These are phyloP conservation scores for Chytridiales sp. DNA, from an alignment of 371 early-diverging fungal genomes.

Conservation along the genomic window DNA sequence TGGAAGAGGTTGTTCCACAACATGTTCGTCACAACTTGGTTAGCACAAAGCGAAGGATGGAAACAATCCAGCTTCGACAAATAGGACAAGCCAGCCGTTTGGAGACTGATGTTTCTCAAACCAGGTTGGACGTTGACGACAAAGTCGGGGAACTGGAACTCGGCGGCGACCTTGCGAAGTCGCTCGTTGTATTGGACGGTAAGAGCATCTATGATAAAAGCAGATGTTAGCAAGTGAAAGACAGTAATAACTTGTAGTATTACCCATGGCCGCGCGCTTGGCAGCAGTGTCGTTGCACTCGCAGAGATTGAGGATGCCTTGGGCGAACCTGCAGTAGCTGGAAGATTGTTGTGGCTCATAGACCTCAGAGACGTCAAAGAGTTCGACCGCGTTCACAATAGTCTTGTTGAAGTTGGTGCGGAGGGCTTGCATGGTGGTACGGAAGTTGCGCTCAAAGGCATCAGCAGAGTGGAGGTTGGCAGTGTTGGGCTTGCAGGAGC, in stretches of 20 bases:
- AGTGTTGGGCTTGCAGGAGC: slow-evolving; percentile 39
- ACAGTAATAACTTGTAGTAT: no score
- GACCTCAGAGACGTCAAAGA: slow-evolving; percentile 24
- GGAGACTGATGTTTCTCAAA: slow-evolving; percentile 25
- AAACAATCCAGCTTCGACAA: slow-evolving; percentile 66
- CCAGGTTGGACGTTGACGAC: slow-evolving; percentile 57
- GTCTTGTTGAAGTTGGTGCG: slow-evolving; percentile 18
- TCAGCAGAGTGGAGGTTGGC: slow-evolving; percentile 20
- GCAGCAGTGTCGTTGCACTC: slow-evolving; percentile 8
- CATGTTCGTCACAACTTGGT: slow-evolving; percentile 59
- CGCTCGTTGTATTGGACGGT: slow-evolving; percentile 55
- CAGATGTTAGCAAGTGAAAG: no score
- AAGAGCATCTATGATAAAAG: no score
- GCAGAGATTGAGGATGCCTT: slow-evolving; percentile 16
- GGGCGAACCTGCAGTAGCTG: slow-evolving; percentile 14
- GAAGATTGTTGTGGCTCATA: slow-evolving; percentile 1
- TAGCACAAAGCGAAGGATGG: slow-evolving; percentile 65
- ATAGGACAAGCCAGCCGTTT: slow-evolving; percentile 56
- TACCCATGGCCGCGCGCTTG: slow-evolving; percentile 26
- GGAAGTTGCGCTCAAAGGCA: slow-evolving; percentile 27
- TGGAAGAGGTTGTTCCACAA: slow-evolving; percentile 54
- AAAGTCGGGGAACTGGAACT: slow-evolving; percentile 50
- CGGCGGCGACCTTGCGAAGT: slow-evolving; percentile 52
- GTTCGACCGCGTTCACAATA: slow-evolving; percentile 18
- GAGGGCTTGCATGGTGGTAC: slow-evolving; percentile 2